These are phyloP conservation scores for Rhinocladiella mackenziei DNA, from an alignment of 2,329 filamentous ascomycete species.

Conservation along the genomic window DNA sequence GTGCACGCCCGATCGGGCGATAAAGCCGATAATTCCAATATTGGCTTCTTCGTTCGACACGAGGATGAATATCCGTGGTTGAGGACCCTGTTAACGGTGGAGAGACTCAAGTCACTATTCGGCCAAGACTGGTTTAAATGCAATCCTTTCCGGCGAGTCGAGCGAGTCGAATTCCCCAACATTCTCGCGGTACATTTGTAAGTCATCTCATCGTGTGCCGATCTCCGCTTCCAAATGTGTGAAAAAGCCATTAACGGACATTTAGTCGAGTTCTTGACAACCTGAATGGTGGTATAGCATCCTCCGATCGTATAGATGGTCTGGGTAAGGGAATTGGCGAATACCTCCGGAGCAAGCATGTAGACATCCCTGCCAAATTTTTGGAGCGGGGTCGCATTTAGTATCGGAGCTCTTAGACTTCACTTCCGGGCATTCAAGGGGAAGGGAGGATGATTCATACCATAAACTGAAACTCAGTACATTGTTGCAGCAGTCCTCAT, in stretches of 20 bases:
- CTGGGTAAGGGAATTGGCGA: slow-evolving; percentile 18
- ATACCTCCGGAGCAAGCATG: slow-evolving; percentile 10
- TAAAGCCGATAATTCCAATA: slow-evolving; percentile 40
- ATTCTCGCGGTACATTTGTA: slow-evolving; percentile 20
- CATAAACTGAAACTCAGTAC: neutral
- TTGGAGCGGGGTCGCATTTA: slow-evolving; percentile 9
- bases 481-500: no score
- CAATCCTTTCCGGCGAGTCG: slow-evolving; percentile 6
- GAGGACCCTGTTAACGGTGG: slow-evolving; percentile 38
- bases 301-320: slow-evolving; percentile 11
- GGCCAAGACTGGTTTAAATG: slow-evolving; percentile 10
- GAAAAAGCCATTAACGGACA: neutral
- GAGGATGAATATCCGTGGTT: slow-evolving; percentile 35
- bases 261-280: slow-evolving; percentile 15
- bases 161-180: slow-evolving; percentile 11
- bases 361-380: slow-evolving; percentile 13
- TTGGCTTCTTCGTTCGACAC: slow-evolving; percentile 37
- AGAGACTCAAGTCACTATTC: slow-evolving; percentile 34
- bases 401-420: neutral
- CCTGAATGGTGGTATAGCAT: slow-evolving; percentile 12
- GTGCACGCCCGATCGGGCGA: slow-evolving; percentile 42
- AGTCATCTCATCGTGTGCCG: slow-evolving; percentile 2
- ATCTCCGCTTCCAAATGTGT: neutral
- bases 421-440: neutral
- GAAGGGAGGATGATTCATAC: no score